Conservation (phyloP, 228 moss, liverwort and hornwort genomes). For the Sphagnum magellanicum region DNA sequence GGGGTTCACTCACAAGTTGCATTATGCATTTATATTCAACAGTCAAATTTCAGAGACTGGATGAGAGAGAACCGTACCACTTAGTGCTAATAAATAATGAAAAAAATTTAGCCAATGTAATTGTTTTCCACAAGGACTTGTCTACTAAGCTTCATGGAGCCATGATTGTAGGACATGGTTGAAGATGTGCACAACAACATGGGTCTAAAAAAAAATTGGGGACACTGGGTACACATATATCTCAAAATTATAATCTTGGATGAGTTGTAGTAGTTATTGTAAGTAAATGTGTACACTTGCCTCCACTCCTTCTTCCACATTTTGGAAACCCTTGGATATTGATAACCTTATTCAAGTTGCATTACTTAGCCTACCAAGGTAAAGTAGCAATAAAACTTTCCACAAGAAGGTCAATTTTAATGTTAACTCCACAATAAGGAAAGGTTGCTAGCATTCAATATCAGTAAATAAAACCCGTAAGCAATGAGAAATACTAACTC, state of each 20-base stretch:
- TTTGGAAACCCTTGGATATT: constrained; percentile 2
- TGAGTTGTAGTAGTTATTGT: constrained; percentile 18
- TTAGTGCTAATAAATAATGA: constrained; percentile 11
- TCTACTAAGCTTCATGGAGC: constrained; percentile 5
- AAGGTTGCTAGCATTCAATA: too few relatives aligned
- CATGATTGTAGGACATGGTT: constrained; percentile 22
- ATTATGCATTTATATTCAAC: too few relatives aligned
- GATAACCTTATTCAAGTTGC: too few relatives aligned
- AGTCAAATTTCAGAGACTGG: too few relatives aligned
- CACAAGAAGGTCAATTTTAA: too few relatives aligned
- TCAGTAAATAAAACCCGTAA: too few relatives aligned
- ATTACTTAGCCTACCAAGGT: too few relatives aligned
- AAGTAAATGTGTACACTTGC: constrained; percentile 18
- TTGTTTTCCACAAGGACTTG: constrained; percentile 7
- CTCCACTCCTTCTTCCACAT: constrained; percentile 23
- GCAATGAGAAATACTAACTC: too few relatives aligned
- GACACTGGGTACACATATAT: constrained; percentile 36
- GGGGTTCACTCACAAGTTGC: too few relatives aligned
- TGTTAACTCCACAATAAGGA: too few relatives aligned
- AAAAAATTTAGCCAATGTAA: constrained; percentile 29
- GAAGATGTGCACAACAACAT: constrained; percentile 22
- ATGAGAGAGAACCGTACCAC: background rate
- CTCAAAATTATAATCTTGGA: constrained; percentile 18
- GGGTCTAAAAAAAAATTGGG: constrained; percentile 24
- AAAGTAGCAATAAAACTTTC: too few relatives aligned